phyloP scores from a whole-genome alignment of 2,329 filamentous ascomycete species.

The Verticillium dahliae region DNA sequence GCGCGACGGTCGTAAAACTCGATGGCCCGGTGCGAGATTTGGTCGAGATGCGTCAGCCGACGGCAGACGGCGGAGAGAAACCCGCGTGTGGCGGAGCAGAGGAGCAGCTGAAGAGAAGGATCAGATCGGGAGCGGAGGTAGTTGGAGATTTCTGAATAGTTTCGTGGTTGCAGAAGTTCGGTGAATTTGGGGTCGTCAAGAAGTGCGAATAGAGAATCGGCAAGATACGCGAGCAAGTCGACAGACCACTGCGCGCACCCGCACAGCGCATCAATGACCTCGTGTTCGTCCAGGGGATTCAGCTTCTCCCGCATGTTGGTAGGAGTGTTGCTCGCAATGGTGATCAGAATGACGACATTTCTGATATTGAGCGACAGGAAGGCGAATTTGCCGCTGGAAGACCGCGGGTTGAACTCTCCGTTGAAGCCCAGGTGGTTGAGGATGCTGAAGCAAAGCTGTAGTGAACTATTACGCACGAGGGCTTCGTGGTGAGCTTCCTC shows the following conservation, averaged over 20 bases:
- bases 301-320: slow-evolving; percentile 47
- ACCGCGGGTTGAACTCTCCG: slow-evolving; percentile 54
- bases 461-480: slow-evolving; percentile 63
- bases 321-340: slow-evolving; percentile 54
- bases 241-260: slow-evolving; percentile 75
- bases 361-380: slow-evolving; percentile 70
- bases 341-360: slow-evolving; percentile 60
- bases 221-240: slow-evolving; percentile 59
- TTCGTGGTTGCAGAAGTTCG: slow-evolving; percentile 38
- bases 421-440: slow-evolving; percentile 72
- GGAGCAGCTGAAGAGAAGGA: slow-evolving; percentile 55
- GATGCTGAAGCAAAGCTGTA: slow-evolving; percentile 72
- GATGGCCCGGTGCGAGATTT: slow-evolving; percentile 39
- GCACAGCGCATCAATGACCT: slow-evolving; percentile 65
- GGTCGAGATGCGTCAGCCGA: slow-evolving; percentile 52
- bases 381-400: slow-evolving; percentile 66
- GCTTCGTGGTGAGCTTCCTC: slow-evolving; percentile 66
- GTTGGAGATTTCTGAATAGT: slow-evolving; percentile 40
- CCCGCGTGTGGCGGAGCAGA: slow-evolving; percentile 68
- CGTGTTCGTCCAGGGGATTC: slow-evolving; percentile 59
- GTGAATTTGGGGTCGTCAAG: slow-evolving; percentile 45
- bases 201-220: slow-evolving; percentile 52
- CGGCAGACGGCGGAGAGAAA: slow-evolving; percentile 65
- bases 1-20: slow-evolving; percentile 39
- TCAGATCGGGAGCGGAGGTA: slow-evolving; percentile 50